phyloP scores from a whole-genome alignment of 1,139 yeast genomes.

The Eremothecium coryli region DNA sequence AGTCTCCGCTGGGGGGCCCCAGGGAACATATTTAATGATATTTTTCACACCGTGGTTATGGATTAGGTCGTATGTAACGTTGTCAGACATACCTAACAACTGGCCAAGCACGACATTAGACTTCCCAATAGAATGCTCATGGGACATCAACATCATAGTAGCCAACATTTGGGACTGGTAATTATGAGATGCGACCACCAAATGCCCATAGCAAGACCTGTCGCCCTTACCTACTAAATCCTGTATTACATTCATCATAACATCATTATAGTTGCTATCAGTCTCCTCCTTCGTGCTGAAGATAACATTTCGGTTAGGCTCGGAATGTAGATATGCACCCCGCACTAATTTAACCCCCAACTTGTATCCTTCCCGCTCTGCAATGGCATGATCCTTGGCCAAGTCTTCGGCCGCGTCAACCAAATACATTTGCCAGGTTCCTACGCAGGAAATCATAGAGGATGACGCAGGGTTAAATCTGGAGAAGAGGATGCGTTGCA shows the following conservation, averaged over 20 bases:
- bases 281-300: slow-evolving; percentile 69
- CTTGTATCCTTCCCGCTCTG: slow-evolving; percentile 54
- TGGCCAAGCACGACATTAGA: slow-evolving; percentile 80
- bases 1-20: slow-evolving; percentile 96
- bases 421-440: slow-evolving; percentile 90
- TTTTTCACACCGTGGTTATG: slow-evolving; percentile 55
- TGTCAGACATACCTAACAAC: slow-evolving; percentile 93
- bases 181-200: slow-evolving; percentile 91
- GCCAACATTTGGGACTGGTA: slow-evolving; percentile 68
- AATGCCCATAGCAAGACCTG: slow-evolving; percentile 59
- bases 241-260: slow-evolving; percentile 55
- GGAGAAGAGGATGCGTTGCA: slow-evolving; percentile 74
- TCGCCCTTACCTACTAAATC: slow-evolving; percentile 45
- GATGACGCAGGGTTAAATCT: slow-evolving; percentile 55
- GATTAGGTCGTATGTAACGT: slow-evolving; percentile 68
- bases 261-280: slow-evolving; percentile 67
- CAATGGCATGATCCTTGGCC: slow-evolving; percentile 54
- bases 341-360: slow-evolving; percentile 90
- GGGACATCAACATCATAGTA: slow-evolving; percentile 41
- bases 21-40: slow-evolving; percentile 89
- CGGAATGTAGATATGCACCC: slow-evolving; percentile 94
- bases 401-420: slow-evolving; percentile 59
- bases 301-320: slow-evolving; percentile 63
- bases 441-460: slow-evolving; percentile 61
- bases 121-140: slow-evolving; percentile 34